These are phyloP conservation scores for Phytopythium boreale DNA, from an alignment of 352 stramenopile genomes.

Conservation along the genomic window DNA sequence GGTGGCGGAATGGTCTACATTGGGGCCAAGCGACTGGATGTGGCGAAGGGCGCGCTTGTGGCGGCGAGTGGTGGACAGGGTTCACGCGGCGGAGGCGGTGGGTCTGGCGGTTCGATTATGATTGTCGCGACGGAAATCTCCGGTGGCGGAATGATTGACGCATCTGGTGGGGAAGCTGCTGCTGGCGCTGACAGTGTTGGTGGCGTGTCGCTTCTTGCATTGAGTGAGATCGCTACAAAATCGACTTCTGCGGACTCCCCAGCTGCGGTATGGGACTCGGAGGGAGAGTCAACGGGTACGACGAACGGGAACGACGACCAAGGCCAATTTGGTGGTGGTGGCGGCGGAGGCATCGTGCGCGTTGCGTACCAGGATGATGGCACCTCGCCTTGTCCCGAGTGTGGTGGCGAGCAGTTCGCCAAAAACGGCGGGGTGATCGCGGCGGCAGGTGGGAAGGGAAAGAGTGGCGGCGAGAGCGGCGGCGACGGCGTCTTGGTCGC, in stretches of 20 bases:
- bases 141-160: slow-evolving; percentile 57
- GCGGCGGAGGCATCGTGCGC: slow-evolving; percentile 57
- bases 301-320: slow-evolving; percentile 9
- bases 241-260: neutral
- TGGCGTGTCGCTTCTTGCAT: slow-evolving; percentile 5
- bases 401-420: slow-evolving; percentile 48
- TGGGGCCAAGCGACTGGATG: slow-evolving; percentile 38
- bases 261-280: neutral
- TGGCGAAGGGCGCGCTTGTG: slow-evolving; percentile 41
- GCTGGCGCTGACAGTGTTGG: slow-evolving; percentile 15
- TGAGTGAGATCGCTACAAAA: slow-evolving; percentile 10
- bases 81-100: slow-evolving; percentile 62
- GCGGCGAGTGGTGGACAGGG: slow-evolving; percentile 52
- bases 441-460: slow-evolving; percentile 43
- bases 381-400: slow-evolving; percentile 8
- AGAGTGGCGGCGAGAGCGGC: slow-evolving; percentile 51
- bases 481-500: slow-evolving; percentile 42
- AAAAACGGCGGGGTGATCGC: slow-evolving; percentile 48
- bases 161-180: slow-evolving; percentile 44
- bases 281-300: neutral
- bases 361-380: slow-evolving; percentile 40
- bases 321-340: slow-evolving; percentile 50
- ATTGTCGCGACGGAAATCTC: slow-evolving; percentile 55
- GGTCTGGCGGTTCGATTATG: slow-evolving; percentile 61
- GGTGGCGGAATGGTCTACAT: slow-evolving; percentile 78